Percentiles rank a stretch among this genome's conserved stretches.
Conservation (phyloP, 2,329 filamentous ascomycete species). For the Pseudocercospora vitis region DNA sequence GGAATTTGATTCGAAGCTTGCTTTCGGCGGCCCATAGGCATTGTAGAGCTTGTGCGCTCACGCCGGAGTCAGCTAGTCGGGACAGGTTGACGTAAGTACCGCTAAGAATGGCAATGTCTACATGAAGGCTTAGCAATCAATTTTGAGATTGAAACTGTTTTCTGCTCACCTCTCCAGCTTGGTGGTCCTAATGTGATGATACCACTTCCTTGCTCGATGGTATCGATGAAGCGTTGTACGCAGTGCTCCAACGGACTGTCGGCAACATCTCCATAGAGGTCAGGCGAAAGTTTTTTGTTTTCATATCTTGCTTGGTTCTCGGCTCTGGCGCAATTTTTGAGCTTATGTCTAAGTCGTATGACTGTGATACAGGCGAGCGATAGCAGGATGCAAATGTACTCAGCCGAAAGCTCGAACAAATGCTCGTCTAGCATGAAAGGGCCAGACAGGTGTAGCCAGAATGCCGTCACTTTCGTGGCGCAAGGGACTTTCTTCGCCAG, state of each 20-base stretch:
- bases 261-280: background rate
- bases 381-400: conserved; percentile 1
- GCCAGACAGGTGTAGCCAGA: background rate
- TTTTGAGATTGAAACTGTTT: background rate
- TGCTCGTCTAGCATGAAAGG: background rate
- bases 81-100: background rate
- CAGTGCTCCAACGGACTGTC: conserved; percentile 1
- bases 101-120: background rate
- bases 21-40: background rate
- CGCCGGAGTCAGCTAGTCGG: background rate
- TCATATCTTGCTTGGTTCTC: background rate
- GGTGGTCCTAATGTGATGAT: background rate
- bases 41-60: background rate
- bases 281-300: background rate
- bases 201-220: background rate
- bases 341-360: background rate
- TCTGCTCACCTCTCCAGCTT: background rate
- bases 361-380: conserved; percentile 1
- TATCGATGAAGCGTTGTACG: background rate
- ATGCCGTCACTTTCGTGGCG: background rate
- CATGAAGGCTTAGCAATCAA: background rate
- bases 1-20: background rate
- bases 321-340: background rate
- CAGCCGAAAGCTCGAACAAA: background rate
- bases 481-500: background rate